phyloP scores from a whole-genome alignment of 345 rosid genomes.

The Sisymbrium irio region DNA sequence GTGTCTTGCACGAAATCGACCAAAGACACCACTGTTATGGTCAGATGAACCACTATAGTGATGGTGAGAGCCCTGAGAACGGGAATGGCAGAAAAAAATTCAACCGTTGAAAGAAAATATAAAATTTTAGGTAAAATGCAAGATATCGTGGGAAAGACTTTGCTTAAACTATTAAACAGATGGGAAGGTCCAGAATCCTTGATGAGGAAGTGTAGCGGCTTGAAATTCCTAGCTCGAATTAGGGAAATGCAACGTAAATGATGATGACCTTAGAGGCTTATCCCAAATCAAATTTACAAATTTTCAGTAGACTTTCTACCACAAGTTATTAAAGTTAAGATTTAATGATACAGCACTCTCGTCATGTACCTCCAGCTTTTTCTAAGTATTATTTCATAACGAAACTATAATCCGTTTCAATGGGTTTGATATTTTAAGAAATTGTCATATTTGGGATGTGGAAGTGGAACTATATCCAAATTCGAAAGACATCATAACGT shows the following conservation, averaged over 20 bases:
- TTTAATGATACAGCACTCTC: background rate
- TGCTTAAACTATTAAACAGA: background rate
- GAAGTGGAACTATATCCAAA: background rate
- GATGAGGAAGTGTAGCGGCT: background rate
- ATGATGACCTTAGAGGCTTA: background rate
- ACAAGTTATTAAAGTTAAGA: constrained; percentile 1
- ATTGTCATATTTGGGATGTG: background rate
- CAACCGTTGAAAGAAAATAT: background rate
- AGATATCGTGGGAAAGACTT: too few species aligned
- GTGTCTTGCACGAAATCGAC: constrained; percentile 76
- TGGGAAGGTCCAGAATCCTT: background rate
- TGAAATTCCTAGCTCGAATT: too few species aligned
- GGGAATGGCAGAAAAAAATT: background rate
- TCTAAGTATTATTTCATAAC: background rate
- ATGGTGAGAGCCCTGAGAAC: constrained; percentile 60
- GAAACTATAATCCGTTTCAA: background rate
- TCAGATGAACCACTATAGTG: constrained; percentile 60
- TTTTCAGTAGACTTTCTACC: background rate
- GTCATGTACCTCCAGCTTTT: background rate
- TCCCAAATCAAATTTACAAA: background rate
- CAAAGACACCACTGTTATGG: constrained; percentile 60
- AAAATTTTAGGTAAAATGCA: background rate
- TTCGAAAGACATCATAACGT: background rate
- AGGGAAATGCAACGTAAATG: background rate
- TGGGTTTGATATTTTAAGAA: background rate